Conservation (phyloP, 1,284 basidiomycete species). For the Termitomyces sp. region DNA sequence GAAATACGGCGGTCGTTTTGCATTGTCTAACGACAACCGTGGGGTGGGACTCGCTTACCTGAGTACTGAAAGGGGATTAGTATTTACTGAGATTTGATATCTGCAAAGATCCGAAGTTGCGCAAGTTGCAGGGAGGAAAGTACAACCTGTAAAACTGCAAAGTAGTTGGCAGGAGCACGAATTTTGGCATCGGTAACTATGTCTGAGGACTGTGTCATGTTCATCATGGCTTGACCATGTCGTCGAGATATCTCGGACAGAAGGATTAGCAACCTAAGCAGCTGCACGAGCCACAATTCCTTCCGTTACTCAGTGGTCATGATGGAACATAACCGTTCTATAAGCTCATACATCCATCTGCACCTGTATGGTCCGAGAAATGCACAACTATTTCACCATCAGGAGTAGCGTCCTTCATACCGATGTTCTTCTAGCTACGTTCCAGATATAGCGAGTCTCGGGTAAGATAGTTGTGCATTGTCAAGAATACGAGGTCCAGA, state of each 20-base stretch:
- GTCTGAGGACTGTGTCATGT: too few relatives aligned
- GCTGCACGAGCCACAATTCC: background rate
- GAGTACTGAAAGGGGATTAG: slow-evolving; percentile 65
- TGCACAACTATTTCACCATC: background rate
- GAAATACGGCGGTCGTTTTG: slow-evolving; percentile 64
- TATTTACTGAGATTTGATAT: slow-evolving; percentile 72
- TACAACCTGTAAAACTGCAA: slow-evolving; percentile 38
- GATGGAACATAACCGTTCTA: too few relatives aligned
- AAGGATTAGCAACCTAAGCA: background rate
- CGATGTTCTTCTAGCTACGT: too few relatives aligned
- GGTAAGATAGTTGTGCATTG: too few relatives aligned
- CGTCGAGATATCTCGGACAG: too few relatives aligned
- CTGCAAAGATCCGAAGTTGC: slow-evolving; percentile 33
- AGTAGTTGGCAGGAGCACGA: slow-evolving; percentile 52
- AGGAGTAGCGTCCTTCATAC: background rate
- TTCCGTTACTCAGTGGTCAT: too few relatives aligned
- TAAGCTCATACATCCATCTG: too few relatives aligned
- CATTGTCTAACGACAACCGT: slow-evolving; percentile 95
- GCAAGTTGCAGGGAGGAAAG: slow-evolving; percentile 41
- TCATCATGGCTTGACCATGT: background rate
- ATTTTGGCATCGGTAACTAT: slow-evolving; percentile 45
- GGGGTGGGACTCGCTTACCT: slow-evolving; percentile 78
- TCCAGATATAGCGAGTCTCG: too few relatives aligned
- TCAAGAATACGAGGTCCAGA: too few relatives aligned
- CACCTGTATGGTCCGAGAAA: too few relatives aligned